phyloP scores from a whole-genome alignment of 2,329 filamentous ascomycete genomes.

The Lizonia empirigonia region DNA sequence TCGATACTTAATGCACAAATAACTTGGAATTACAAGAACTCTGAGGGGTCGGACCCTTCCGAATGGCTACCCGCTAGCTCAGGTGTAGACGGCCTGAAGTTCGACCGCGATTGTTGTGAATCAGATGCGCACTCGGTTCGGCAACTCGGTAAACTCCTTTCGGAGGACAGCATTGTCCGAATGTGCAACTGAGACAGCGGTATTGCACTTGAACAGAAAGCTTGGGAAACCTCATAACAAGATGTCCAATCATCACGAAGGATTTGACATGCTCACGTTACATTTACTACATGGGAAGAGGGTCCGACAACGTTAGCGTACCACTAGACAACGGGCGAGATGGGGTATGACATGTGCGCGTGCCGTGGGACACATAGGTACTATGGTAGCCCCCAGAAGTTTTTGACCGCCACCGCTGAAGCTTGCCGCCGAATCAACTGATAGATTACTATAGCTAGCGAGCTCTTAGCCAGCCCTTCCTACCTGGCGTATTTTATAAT shows the following conservation, averaged over 20 bases:
- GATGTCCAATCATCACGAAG: background rate
- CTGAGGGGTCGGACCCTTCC: background rate
- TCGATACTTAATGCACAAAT: background rate
- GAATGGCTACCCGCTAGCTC: background rate
- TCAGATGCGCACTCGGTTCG: background rate
- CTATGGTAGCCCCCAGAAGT: too few species aligned
- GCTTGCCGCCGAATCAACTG: too few species aligned
- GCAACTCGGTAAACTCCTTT: background rate
- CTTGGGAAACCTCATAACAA: background rate
- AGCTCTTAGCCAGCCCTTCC: too few species aligned
- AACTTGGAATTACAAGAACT: background rate
- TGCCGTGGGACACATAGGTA: constrained; percentile 1
- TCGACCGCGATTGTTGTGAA: background rate
- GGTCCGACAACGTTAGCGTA: constrained; percentile 2
- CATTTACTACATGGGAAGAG: background rate
- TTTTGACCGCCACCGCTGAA: too few species aligned
- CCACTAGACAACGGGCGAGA: constrained; percentile 6
- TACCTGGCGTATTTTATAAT: too few species aligned
- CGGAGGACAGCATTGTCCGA: background rate
- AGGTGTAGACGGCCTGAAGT: constrained; percentile 2
- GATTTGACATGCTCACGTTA: background rate
- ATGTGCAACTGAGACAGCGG: background rate
- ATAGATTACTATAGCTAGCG: too few species aligned
- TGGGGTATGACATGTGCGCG: constrained; percentile 5
- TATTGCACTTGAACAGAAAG: background rate